A percentile compares a stretch with the other conserved stretches of the same genome.
These are phyloP conservation scores for Kluyveromyces aestuarii DNA, from an alignment of 805 yeast species.

Conservation along the genomic window DNA sequence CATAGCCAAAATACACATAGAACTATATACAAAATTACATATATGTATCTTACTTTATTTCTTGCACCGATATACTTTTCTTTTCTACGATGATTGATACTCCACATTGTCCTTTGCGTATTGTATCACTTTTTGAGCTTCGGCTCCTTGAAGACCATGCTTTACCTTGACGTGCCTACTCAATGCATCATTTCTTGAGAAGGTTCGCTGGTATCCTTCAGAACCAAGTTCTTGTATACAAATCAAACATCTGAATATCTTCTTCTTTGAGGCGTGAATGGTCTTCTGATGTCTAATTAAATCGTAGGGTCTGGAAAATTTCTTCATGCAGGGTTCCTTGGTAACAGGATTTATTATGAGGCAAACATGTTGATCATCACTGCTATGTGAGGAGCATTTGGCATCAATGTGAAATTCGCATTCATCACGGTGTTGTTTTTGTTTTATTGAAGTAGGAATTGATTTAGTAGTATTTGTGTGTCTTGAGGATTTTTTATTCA, in stretches of 20 bases:
- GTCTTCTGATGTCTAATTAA: constrained; percentile 93
- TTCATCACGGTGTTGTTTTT: not conserved
- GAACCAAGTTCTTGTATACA: constrained; percentile 47
- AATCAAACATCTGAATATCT: constrained; percentile 74
- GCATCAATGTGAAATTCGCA: not conserved
- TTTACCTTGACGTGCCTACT: constrained; percentile 90
- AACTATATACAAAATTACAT: constrained; percentile 1
- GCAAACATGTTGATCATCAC: constrained; percentile 12
- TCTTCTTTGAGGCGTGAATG: constrained; percentile 82
- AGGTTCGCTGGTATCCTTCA: constrained; percentile 55
- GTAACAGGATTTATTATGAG: constrained; percentile 19
- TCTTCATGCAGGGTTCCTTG: constrained; percentile 24
- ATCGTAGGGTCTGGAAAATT: constrained; percentile 91
- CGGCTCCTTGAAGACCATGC: constrained; percentile 45
- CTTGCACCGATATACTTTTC: not conserved
- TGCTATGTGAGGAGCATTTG: not conserved
- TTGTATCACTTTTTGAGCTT: constrained; percentile 62
- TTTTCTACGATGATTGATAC: constrained; percentile 27
- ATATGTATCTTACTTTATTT: not conserved
- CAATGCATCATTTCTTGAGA: constrained; percentile 88
- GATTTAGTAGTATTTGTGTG: not conserved
- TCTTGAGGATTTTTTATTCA: not conserved
- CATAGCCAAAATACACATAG: not conserved
- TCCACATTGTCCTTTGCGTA: constrained; percentile 74
- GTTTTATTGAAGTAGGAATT: not conserved